Evolutionary conservation across 176 grass and related monocot species (phyloP).

Genomic region (Carex pumila): DNA sequence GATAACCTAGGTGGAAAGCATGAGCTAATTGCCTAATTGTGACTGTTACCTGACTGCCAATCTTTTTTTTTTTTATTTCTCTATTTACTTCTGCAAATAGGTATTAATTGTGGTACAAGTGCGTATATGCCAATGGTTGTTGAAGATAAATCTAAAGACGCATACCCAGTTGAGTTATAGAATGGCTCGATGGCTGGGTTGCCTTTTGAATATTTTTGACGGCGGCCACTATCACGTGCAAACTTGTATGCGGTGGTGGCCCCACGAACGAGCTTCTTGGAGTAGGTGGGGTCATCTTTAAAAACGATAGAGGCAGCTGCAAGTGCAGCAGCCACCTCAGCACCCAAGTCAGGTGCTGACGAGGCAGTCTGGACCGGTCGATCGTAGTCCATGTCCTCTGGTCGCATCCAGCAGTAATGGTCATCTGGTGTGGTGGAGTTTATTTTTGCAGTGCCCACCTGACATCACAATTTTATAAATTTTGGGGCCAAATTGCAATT

Average conservation of each 20-base stretch:
- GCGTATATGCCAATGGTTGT: background rate
- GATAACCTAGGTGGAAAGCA: background rate
- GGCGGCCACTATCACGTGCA: slow-evolving; percentile 37
- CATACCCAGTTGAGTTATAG: slow-evolving; percentile 66
- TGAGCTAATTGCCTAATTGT: background rate
- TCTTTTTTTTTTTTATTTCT: background rate
- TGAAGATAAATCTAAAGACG: background rate
- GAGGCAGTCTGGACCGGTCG: slow-evolving; percentile 22
- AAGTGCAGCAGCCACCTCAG: slow-evolving; percentile 71
- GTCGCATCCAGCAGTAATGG: slow-evolving; percentile 88
- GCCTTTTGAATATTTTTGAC: slow-evolving; percentile 45
- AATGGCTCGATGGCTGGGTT: slow-evolving; percentile 41
- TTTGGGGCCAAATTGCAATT: background rate
- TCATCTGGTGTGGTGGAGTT: slow-evolving; percentile 47
- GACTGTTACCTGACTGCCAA: background rate
- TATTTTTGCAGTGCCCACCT: slow-evolving; percentile 54
- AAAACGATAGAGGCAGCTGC: slow-evolving; percentile 90
- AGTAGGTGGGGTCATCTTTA: slow-evolving; percentile 69
- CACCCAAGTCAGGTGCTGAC: slow-evolving; percentile 61
- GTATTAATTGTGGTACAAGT: background rate
- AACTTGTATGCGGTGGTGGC: slow-evolving; percentile 74
- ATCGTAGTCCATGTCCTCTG: slow-evolving; percentile 84
- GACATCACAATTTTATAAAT: background rate
- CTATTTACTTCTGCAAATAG: background rate
- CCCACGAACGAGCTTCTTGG: slow-evolving; percentile 59